Evolutionary conservation across 176 grass and related monocot genomes (phyloP).

Genomic region (Ampelocalamus luodianensis): DNA sequence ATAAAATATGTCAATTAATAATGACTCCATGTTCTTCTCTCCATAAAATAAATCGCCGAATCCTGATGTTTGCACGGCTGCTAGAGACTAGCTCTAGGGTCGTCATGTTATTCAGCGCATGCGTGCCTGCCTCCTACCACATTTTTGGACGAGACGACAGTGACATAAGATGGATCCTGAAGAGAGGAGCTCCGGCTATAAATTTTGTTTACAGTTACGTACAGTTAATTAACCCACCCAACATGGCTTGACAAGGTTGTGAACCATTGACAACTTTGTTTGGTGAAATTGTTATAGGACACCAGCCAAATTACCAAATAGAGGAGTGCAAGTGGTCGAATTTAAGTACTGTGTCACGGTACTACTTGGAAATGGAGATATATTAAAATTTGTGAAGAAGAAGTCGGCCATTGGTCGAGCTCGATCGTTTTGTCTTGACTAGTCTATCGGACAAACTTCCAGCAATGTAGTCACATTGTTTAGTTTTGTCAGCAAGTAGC

Average conservation of each 20-base stretch:
- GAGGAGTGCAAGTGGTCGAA: neutral
- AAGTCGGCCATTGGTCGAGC: neutral
- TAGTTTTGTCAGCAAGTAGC: neutral
- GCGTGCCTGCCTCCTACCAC: neutral
- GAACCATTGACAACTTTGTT: neutral
- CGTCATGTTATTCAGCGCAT: neutral
- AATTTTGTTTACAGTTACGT: neutral
- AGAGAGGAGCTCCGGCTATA: no score
- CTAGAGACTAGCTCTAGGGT: neutral
- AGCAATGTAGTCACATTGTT: neutral
- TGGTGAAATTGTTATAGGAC: neutral
- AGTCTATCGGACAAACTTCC: neutral
- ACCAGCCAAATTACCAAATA: neutral
- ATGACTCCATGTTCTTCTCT: no score
- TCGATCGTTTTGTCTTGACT: neutral
- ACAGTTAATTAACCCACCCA: neutral
- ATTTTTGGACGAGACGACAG: neutral
- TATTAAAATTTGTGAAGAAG: neutral
- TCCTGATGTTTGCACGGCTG: neutral
- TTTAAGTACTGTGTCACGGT: neutral
- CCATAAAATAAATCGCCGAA: no score
- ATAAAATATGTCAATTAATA: no score
- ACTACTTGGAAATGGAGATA: neutral
- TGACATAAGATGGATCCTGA: neutral
- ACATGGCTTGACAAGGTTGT: neutral